These are phyloP conservation scores for Fusarium praegraminearum DNA, from an alignment of 2,329 filamentous ascomycete species.

Conservation along the genomic window DNA sequence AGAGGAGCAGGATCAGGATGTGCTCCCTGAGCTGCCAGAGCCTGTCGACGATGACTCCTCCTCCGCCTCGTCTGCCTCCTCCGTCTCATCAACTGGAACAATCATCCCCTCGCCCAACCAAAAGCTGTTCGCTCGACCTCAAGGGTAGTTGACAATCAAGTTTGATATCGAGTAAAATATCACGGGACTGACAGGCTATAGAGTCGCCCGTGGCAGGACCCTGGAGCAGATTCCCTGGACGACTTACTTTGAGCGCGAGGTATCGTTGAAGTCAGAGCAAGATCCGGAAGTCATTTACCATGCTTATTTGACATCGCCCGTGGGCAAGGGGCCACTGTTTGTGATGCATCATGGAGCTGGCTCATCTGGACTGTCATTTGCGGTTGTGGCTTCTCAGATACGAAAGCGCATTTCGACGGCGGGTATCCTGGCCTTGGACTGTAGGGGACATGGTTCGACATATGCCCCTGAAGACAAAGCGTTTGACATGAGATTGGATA, in stretches of 20 bases:
- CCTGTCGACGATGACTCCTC: slow-evolving; percentile 73
- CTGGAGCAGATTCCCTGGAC: slow-evolving; percentile 83
- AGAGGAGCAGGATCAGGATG: slow-evolving; percentile 62
- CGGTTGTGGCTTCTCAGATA: slow-evolving; percentile 81
- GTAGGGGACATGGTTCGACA: slow-evolving; percentile 85
- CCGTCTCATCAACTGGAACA: slow-evolving; percentile 94
- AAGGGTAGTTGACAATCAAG: slow-evolving; percentile 63
- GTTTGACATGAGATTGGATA: slow-evolving; percentile 77
- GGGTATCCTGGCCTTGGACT: slow-evolving; percentile 87
- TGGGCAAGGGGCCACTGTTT: slow-evolving; percentile 81
- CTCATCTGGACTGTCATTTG: slow-evolving; percentile 93
- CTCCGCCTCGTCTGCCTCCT: slow-evolving; percentile 80
- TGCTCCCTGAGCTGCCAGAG: slow-evolving; percentile 60
- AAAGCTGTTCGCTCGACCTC: slow-evolving; percentile 78
- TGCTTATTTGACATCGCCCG: slow-evolving; percentile 87
- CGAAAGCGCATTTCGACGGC: slow-evolving; percentile 80
- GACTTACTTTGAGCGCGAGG: slow-evolving; percentile 88
- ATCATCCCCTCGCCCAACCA: slow-evolving; percentile 82
- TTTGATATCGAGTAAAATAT: slow-evolving; percentile 18
- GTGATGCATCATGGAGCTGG: slow-evolving; percentile 96
- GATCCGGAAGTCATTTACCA: slow-evolving; percentile 74
- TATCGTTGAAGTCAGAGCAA: slow-evolving; percentile 72
- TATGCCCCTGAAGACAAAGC: slow-evolving; percentile 56
- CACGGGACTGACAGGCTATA: slow-evolving; percentile 50
- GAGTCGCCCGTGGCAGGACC: slow-evolving; percentile 64